These are phyloP conservation scores for Akanthomyces lecanii DNA, from an alignment of 2,329 filamentous ascomycete species.

Conservation along the genomic window DNA sequence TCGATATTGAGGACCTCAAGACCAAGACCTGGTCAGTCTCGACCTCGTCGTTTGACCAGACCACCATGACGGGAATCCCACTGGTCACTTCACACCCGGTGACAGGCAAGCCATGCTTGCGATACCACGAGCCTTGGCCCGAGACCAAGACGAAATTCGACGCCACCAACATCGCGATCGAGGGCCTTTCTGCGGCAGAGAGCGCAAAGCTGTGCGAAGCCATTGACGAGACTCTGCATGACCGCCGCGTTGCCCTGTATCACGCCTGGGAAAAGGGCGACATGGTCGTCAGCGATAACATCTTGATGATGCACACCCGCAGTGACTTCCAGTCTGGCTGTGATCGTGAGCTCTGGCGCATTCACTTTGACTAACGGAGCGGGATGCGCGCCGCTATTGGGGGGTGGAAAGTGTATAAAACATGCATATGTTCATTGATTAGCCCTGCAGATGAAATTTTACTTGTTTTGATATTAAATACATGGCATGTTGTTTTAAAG, in stretches of 20 bases:
- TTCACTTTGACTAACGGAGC: conserved; percentile 42
- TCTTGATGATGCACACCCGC: conserved; percentile 45
- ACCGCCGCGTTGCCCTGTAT: conserved; percentile 46
- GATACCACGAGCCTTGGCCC: conserved; percentile 54
- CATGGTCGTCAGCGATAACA: conserved; percentile 49
- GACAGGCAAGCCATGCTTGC: conserved; percentile 44
- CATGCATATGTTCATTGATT: not conserved
- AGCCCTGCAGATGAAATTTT: not conserved
- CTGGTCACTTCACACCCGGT: conserved; percentile 43
- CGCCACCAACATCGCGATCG: conserved; percentile 41
- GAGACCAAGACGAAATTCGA: conserved; percentile 48
- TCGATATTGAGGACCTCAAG: conserved; percentile 34
- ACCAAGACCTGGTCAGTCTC: conserved; percentile 45
- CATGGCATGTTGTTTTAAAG: not conserved
- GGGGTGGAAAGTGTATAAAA: not conserved
- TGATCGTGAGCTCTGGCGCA: conserved; percentile 46
- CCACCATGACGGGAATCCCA: conserved; percentile 39
- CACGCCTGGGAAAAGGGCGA: conserved; percentile 54
- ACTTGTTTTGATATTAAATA: not conserved
- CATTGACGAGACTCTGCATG: conserved; percentile 42
- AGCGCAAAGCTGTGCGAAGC: conserved; percentile 34
- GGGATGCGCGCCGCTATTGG: no score
- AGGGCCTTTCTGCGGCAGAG: conserved; percentile 30
- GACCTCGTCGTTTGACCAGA: conserved; percentile 44
- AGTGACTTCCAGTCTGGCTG: conserved; percentile 41